A percentile compares a stretch with the other conserved stretches of the same genome.
Conservation (phyloP, 1,284 basidiomycete species). For the Golubevia pallescens region DNA sequence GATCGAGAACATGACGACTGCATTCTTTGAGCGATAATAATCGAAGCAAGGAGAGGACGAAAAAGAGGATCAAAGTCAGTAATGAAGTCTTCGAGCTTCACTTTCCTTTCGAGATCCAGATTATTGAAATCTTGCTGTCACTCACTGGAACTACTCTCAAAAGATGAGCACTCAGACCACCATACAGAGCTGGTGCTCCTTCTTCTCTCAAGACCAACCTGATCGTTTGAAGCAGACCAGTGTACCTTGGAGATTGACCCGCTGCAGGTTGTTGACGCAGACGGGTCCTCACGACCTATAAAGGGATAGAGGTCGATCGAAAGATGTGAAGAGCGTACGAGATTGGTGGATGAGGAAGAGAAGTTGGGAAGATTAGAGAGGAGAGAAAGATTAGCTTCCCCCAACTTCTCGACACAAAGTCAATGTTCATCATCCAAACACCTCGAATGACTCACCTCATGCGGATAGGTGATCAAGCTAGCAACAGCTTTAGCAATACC, state of each 20-base stretch:
- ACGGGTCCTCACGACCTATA: conserved; percentile 85
- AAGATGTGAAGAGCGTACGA: conserved; percentile 2
- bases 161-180: conserved; percentile 90
- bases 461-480: conserved; percentile 91
- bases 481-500: conserved; percentile 93
- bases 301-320: not conserved
- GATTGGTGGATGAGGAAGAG: not conserved
- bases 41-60: not conserved
- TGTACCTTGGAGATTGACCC: conserved; percentile 73
- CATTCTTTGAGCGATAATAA: conserved; percentile 69
- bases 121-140: conserved; percentile 3
- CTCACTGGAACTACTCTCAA: conserved; percentile 84
- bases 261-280: conserved; percentile 78
- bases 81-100: no score
- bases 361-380: conserved; percentile 2
- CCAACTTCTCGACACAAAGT: not conserved
- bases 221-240: conserved; percentile 83
- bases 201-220: conserved; percentile 87
- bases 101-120: not conserved
- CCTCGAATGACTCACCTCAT: conserved; percentile 74
- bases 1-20: conserved; percentile 88
- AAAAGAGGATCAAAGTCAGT: conserved; percentile 1
- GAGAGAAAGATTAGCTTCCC: not conserved
- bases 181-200: conserved; percentile 82
- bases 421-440: conserved; percentile 3